Evolutionary conservation across 371 early-diverging fungal species (phyloP).

Genomic region (Rhizopus arrhizus): DNA sequence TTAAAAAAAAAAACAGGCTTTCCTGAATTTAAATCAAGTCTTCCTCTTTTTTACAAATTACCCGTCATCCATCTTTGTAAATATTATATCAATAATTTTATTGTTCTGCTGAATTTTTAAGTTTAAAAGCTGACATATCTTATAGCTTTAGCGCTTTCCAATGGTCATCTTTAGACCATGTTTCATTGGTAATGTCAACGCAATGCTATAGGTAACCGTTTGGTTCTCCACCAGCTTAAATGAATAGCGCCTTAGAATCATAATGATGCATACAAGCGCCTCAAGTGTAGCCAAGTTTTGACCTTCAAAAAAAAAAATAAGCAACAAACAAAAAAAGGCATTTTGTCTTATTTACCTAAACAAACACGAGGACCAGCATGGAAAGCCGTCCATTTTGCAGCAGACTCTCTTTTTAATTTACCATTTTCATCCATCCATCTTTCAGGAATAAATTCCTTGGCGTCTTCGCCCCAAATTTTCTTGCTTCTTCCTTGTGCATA

Average conservation of each 20-base stretch:
- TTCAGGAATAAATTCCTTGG: constrained; percentile 62
- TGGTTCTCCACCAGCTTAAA: constrained; percentile 48
- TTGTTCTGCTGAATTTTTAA: too few species aligned
- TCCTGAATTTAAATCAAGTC: too few species aligned
- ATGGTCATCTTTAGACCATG: constrained; percentile 46
- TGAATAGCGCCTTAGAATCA: constrained; percentile 44
- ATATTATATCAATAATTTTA: too few species aligned
- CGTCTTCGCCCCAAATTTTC: constrained; percentile 66
- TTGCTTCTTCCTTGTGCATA: constrained; percentile 60
- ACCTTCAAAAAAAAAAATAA: constrained; percentile 21
- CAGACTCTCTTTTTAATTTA: constrained; percentile 25
- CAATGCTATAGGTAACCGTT: constrained; percentile 33
- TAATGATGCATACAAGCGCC: constrained; percentile 34
- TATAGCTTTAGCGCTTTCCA: constrained; percentile 8
- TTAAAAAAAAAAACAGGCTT: too few species aligned
- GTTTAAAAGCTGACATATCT: too few species aligned
- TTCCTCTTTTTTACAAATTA: too few species aligned
- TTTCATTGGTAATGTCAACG: constrained; percentile 58
- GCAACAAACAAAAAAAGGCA: background rate
- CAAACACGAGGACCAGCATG: constrained; percentile 74
- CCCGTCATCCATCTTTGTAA: too few species aligned
- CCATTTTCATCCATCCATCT: constrained; percentile 56
- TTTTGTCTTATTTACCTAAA: constrained; percentile 34
- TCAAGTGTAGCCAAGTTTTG: constrained; percentile 43
- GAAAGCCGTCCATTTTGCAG: constrained; percentile 52